Base-by-base conservation (phyloP, 306 rosid species). In the Quillaja saponaria region DNA sequence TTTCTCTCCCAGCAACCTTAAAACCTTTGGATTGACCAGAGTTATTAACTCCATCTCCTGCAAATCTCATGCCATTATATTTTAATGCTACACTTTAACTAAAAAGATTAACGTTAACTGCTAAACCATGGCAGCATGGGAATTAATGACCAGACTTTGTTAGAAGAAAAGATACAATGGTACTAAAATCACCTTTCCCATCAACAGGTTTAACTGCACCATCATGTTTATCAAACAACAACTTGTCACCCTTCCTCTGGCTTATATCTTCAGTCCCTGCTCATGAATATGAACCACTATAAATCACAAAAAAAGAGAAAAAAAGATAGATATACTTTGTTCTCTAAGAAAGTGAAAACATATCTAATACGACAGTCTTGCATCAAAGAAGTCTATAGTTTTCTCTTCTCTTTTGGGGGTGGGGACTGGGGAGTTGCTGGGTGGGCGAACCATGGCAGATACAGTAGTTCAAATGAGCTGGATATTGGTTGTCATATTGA, bases 1-100 rank as follows among this genome's bases (percentile, higher is more conserved):
- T 80, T 74, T 90, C 97, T 71, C 85, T 81, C 35, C 76, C 90
- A 1, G 88, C 67, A 71, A 69, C 79, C 84, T 80, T 89, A 34
- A 74, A 64, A 56, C 75, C 52, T 78, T 78, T 83, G 52, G 72
- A 75, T 63, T 82, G 95, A 49, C 81, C 79, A 59, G 80, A 72
- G 40, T 73, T 28, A 49, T 79, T 82, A 45, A 72, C 79, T 66
- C 55, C 68, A 52, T 64, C 86, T 61, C 78, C 94, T 85, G 81
- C 56, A 74, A 68, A 63, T 66, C 34, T 71, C 56, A 78, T 37
- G 39, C 33, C 11, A 7, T 62, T 39, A 59, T 15, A 15, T 41
- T 66, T 51, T 38, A 17, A 38, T 28, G 7, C 46, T 56, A 21
- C 35, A 25, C 31, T 25, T 25, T 1, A 72, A 57, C 52, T 63